Percentiles rank a stretch among this genome's conserved stretches.
Conservation (phyloP, 2,329 filamentous ascomycete genomes). For the Fusarium drepaniforme region DNA sequence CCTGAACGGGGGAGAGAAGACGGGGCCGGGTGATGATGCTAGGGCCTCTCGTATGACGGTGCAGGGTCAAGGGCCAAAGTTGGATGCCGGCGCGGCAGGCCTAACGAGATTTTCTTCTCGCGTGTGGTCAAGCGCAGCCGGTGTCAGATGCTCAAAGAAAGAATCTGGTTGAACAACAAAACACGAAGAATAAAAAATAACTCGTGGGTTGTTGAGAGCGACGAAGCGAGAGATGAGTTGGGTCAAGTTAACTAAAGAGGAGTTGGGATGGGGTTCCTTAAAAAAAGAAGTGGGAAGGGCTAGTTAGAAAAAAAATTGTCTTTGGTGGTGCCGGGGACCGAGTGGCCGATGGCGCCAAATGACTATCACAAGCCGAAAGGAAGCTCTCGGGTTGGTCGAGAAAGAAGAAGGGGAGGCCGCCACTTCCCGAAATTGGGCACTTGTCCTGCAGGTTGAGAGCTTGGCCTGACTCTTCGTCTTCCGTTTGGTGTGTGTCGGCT, state of each 20-base stretch:
- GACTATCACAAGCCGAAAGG: constrained; percentile 42
- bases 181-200: constrained; percentile 23
- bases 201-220: constrained; percentile 27
- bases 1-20: constrained; percentile 30
- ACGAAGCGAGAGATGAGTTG: constrained; percentile 35
- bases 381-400: constrained; percentile 16
- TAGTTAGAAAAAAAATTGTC: constrained; percentile 41
- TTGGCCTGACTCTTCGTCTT: constrained; percentile 17
- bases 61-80: constrained; percentile 35
- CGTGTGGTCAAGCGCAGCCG: constrained; percentile 13
- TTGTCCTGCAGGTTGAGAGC: constrained; percentile 25
- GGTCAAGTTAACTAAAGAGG: constrained; percentile 39
- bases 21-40: constrained; percentile 28
- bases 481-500: constrained; percentile 7
- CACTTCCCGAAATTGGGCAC: constrained; percentile 27
- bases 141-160: not conserved
- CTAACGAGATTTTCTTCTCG: constrained; percentile 30
- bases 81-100: constrained; percentile 29
- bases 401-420: constrained; percentile 21
- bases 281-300: constrained; percentile 36
- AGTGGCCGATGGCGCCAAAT: constrained; percentile 20
- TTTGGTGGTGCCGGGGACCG: constrained; percentile 38
- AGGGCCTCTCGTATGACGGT: constrained; percentile 32
- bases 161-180: not conserved
- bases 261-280: constrained; percentile 21